Conservation (phyloP, 2,329 filamentous ascomycete species). For the Cordyceps javanica region DNA sequence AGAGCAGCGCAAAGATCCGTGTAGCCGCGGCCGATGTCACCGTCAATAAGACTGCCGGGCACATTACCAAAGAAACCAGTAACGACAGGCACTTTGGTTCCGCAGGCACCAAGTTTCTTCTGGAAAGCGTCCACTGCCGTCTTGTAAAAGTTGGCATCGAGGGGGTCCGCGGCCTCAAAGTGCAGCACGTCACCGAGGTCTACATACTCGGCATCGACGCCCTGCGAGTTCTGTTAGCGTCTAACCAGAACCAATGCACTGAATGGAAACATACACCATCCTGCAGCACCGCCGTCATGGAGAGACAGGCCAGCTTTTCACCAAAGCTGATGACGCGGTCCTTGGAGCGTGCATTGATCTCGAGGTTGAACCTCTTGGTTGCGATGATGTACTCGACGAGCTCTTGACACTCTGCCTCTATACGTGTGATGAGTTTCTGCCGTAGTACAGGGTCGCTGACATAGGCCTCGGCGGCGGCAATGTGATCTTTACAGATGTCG, state of each 20-base stretch:
- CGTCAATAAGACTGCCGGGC: constrained; percentile 81
- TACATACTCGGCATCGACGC: constrained; percentile 81
- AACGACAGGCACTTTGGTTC: constrained; percentile 65
- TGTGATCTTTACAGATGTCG: constrained; percentile 77
- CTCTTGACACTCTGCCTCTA: constrained; percentile 73
- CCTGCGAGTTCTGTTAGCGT: constrained; percentile 36
- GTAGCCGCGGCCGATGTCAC: constrained; percentile 88
- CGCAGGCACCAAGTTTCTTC: constrained; percentile 59
- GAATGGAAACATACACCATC: constrained; percentile 48
- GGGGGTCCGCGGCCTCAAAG: constrained; percentile 51
- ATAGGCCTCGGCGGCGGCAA: constrained; percentile 61
- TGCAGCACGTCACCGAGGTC: constrained; percentile 80
- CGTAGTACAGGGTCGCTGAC: constrained; percentile 52
- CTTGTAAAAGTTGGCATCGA: constrained; percentile 66
- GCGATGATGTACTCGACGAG: constrained; percentile 67
- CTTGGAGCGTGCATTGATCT: constrained; percentile 72
- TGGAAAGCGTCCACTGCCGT: constrained; percentile 54
- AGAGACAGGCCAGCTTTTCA: constrained; percentile 90
- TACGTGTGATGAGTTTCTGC: constrained; percentile 55
- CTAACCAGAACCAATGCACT: background rate
- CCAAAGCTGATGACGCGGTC: constrained; percentile 91
- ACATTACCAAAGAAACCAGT: constrained; percentile 96
- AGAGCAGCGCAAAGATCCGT: constrained; percentile 93
- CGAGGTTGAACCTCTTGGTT: constrained; percentile 60
- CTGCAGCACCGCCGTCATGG: constrained; percentile 78